Evolutionary conservation across 768 basidiomycete genomes (phyloP), one percentile per base, ranked within the genome.

Genomic region (Trametes coccinea): DNA sequence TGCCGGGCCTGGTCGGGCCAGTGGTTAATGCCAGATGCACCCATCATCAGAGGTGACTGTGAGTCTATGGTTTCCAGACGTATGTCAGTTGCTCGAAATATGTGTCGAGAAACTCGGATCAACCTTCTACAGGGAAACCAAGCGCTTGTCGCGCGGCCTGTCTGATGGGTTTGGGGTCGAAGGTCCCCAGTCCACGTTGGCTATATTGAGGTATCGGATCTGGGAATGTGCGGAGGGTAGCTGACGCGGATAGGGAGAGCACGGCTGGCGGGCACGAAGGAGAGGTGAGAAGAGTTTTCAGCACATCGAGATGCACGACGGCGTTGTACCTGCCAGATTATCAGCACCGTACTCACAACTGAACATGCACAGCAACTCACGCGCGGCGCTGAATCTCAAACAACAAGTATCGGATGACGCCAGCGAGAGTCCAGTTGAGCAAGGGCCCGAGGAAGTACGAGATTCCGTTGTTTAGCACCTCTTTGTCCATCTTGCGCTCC

Each of bases 401-500:
- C 30, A 85, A 71, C 57, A 93, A 77, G 0, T 80, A 82, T 70
- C 82, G 83, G 56, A 92, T 78, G 10, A 92, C 84, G 2, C 89
- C 89, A 2, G 87, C 85, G 5, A 92, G 79, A 0, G 90, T 92
- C 92, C 92, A 93, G 63, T 83, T 86, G 43, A 93, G 78, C 17
- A 93, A 75, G 0, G 86, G 84, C 4, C 85, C 84, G 22, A 85
- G 81, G 67, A 93, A 92, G 71, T 90, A 93, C 5, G 87, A 86
- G 39, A 92, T 79, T 1, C 92, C 92, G 63, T 88, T 92, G 71
- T 81, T 81, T 22, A 93, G 73, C 17, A 81, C 79, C 30, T 91
- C 90, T 50, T 72, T 79, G 61, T 92, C 89, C 58, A 92, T 83
- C 66, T 85, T 85, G 43, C 80, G 75, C 17, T 79, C 76, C 10